Conservation (phyloP, 768 basidiomycete genomes). For the Atractiella rhizophila region DNA sequence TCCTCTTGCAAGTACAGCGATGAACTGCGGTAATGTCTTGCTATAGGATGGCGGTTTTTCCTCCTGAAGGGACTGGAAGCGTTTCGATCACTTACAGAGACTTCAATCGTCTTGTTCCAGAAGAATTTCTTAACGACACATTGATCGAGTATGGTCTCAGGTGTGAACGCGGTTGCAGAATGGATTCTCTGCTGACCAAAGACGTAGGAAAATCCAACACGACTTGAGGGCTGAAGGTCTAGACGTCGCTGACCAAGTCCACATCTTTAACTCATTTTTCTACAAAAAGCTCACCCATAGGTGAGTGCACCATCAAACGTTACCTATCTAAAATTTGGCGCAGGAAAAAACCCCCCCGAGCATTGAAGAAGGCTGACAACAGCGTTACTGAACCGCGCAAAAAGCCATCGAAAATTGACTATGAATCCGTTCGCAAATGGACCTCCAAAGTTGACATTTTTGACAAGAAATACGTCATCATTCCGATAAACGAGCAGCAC, state of each 20-base stretch:
- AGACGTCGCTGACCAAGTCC: conserved; percentile 41
- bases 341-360: neutral
- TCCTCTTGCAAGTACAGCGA: no score
- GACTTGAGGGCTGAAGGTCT: conserved; percentile 33
- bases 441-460: conserved; percentile 71
- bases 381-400: neutral
- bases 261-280: conserved; percentile 93
- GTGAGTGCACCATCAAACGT: conserved; percentile 1
- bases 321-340: neutral
- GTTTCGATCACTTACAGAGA: conserved; percentile 65
- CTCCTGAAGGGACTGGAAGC: conserved; percentile 5
- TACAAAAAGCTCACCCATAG: conserved; percentile 72
- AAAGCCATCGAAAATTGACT: conserved; percentile 21
- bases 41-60: conserved; percentile 4
- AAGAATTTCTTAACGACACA: conserved; percentile 83
- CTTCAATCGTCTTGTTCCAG: conserved; percentile 40
- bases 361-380: neutral
- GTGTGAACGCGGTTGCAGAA: conserved; percentile 26
- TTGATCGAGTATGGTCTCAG: conserved; percentile 88
- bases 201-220: conserved; percentile 40
- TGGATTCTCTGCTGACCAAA: no score
- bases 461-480: conserved; percentile 66
- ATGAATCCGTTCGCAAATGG: conserved; percentile 75
- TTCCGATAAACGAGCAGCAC: conserved; percentile 93
- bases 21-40: no score